phyloP scores from a whole-genome alignment of 2,329 filamentous ascomycete species.

The Fusarium robinianum region DNA sequence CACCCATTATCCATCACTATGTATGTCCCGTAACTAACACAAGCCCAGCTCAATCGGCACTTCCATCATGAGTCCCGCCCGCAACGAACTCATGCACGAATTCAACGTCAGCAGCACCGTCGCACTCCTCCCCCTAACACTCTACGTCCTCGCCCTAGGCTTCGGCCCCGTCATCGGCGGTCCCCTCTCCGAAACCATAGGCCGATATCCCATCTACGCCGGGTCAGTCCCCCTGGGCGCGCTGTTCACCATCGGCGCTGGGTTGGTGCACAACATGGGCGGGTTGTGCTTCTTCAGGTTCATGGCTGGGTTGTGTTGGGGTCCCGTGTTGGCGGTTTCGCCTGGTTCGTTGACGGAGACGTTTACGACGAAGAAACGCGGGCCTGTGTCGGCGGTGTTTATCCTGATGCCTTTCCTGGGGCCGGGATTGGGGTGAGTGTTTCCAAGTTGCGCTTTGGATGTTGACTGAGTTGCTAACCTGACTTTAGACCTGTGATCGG shows the following conservation, averaged over 20 bases:
- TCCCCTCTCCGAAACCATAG: slow-evolving; percentile 62
- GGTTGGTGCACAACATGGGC: slow-evolving; percentile 54
- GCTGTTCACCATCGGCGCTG: slow-evolving; percentile 61
- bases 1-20: slow-evolving; percentile 15
- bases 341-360: slow-evolving; percentile 56
- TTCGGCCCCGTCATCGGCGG: slow-evolving; percentile 64
- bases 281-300: slow-evolving; percentile 60
- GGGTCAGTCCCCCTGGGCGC: slow-evolving; percentile 51
- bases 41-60: slow-evolving; percentile 54
- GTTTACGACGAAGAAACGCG: slow-evolving; percentile 49
- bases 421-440: slow-evolving; percentile 53
- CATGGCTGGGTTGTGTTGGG: slow-evolving; percentile 57
- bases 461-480: slow-evolving; percentile 11
- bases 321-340: slow-evolving; percentile 54
- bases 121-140: slow-evolving; percentile 61
- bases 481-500: slow-evolving; percentile 51
- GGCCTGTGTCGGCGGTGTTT: slow-evolving; percentile 49
- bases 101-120: slow-evolving; percentile 60
- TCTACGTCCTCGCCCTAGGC: slow-evolving; percentile 64
- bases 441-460: not conserved
- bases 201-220: slow-evolving; percentile 58
- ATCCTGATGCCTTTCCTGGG: slow-evolving; percentile 59
- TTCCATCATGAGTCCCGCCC: slow-evolving; percentile 54
- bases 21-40: not conserved
- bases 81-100: slow-evolving; percentile 49